These are phyloP conservation scores for Gynandropsis gynandra DNA, from an alignment of 345 rosid species.

Conservation along the genomic window DNA sequence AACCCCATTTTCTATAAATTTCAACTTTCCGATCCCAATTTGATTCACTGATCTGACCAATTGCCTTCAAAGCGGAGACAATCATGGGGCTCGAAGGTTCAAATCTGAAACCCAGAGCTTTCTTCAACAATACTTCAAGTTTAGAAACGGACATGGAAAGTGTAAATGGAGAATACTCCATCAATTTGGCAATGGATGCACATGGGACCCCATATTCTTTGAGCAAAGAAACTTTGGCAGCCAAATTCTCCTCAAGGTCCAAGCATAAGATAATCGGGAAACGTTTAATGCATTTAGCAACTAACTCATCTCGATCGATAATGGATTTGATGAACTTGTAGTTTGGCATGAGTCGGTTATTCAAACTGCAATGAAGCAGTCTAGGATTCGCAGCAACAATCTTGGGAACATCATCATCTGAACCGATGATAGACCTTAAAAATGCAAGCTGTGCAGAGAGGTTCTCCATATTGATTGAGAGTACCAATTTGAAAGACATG, in stretches of 20 bases:
- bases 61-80: slow-evolving; percentile 18
- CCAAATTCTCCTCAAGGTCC: slow-evolving; percentile 14
- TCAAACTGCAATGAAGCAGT: slow-evolving; percentile 20
- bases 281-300: slow-evolving; percentile 15
- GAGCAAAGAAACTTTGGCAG: slow-evolving; percentile 16
- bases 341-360: slow-evolving; percentile 20
- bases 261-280: slow-evolving; percentile 12
- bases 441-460: slow-evolving; percentile 32
- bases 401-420: slow-evolving; percentile 9
- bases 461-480: slow-evolving; percentile 14
- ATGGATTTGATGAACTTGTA: slow-evolving; percentile 22
- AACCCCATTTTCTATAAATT: slow-evolving; percentile 28
- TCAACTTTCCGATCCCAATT: slow-evolving; percentile 17
- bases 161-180: slow-evolving; percentile 9
- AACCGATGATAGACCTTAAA: slow-evolving; percentile 23
- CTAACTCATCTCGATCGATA: slow-evolving; percentile 11
- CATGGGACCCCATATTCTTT: slow-evolving; percentile 22
- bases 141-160: slow-evolving; percentile 6
- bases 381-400: slow-evolving; percentile 17
- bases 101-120: slow-evolving; percentile 28
- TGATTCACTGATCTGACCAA: slow-evolving; percentile 2
- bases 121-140: slow-evolving; percentile 15
- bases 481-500: slow-evolving; percentile 17
- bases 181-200: slow-evolving; percentile 11
- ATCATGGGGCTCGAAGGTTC: not conserved